These are phyloP conservation scores for Cylindrotheca closterium DNA, from an alignment of 108 stramenopile genomes.

Conservation along the genomic window DNA sequence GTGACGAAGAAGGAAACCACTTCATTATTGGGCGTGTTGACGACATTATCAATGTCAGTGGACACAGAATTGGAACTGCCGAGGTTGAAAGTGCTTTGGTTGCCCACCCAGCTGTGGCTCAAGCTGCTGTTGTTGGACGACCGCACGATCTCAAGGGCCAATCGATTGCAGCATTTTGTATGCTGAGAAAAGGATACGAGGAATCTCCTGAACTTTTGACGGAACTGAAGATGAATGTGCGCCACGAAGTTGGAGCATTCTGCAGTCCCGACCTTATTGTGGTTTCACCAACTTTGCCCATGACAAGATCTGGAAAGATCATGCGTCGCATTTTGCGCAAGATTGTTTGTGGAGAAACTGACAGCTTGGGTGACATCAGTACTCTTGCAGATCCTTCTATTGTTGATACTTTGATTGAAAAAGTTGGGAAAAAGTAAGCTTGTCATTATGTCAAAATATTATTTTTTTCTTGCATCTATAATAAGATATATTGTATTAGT, in stretches of 20 bases:
- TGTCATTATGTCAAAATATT: neutral
- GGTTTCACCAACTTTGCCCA: constrained; percentile 80
- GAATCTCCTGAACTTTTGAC: constrained; percentile 73
- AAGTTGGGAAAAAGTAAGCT: constrained; percentile 30
- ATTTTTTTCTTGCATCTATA: too few relatives aligned
- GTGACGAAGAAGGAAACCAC: constrained; percentile 93
- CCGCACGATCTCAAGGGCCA: constrained; percentile 94
- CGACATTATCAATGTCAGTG: constrained; percentile 95
- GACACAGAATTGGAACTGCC: constrained; percentile 97
- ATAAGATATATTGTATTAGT: too few relatives aligned
- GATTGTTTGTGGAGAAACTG: constrained; percentile 90
- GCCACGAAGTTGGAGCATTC: constrained; percentile 88
- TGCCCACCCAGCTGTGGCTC: constrained; percentile 83
- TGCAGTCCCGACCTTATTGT: constrained; percentile 91
- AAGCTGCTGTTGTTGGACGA: constrained; percentile 92
- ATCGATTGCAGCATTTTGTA: constrained; percentile 78
- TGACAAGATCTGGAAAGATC: constrained; percentile 96
- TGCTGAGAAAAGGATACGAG: constrained; percentile 63
- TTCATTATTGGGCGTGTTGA: constrained; percentile 98
- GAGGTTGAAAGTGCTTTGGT: constrained; percentile 95
- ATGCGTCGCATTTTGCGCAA: constrained; percentile 97
- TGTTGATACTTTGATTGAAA: constrained; percentile 81
- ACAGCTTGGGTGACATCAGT: constrained; percentile 87
- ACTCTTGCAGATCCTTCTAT: constrained; percentile 97
- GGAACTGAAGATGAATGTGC: constrained; percentile 77